Percentiles rank a stretch among this genome's conserved stretches.
Conservation (phyloP, 2,329 filamentous ascomycete species). For the Dactylellina sp. region DNA sequence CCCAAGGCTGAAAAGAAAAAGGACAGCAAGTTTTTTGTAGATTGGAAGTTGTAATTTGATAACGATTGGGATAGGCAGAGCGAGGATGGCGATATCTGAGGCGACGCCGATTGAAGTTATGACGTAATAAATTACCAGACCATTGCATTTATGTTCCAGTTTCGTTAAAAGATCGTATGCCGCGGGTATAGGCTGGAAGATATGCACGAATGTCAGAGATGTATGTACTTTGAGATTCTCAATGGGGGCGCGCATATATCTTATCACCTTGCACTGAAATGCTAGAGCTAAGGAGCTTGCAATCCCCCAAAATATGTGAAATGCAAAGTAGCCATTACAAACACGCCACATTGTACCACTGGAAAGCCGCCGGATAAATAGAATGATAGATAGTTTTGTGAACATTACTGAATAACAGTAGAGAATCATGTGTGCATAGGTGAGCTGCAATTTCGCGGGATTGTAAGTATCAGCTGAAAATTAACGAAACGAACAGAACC, state of each 20-base stretch:
- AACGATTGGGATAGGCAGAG: conserved; percentile 27
- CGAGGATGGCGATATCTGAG: conserved; percentile 36
- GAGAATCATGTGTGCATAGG: conserved; percentile 43
- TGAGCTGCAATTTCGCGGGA: conserved; percentile 11
- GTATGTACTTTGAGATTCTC: no score
- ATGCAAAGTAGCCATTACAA: conserved; percentile 36
- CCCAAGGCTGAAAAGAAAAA: conserved; percentile 33
- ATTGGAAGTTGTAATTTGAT: conserved; percentile 34
- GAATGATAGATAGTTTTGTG: conserved; percentile 46
- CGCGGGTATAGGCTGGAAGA: conserved; percentile 22
- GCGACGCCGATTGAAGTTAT: conserved; percentile 40
- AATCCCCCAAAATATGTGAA: conserved; percentile 34
- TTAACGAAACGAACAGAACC: no score
- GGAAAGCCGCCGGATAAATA: conserved; percentile 36
- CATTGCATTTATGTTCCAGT: conserved; percentile 28
- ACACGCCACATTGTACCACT: conserved; percentile 32
- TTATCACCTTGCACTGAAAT: conserved; percentile 46
- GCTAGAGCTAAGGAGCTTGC: conserved; percentile 40
- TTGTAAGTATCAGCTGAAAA: background rate
- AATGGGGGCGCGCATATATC: background rate
- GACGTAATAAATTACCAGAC: conserved; percentile 31
- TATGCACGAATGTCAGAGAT: no score
- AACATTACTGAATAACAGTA: conserved; percentile 44
- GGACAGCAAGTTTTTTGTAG: conserved; percentile 33
- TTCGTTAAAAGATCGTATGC: conserved; percentile 39